Conservation (phyloP, 2,329 filamentous ascomycete species). For the Cladosporium austrohemisphaericum region DNA sequence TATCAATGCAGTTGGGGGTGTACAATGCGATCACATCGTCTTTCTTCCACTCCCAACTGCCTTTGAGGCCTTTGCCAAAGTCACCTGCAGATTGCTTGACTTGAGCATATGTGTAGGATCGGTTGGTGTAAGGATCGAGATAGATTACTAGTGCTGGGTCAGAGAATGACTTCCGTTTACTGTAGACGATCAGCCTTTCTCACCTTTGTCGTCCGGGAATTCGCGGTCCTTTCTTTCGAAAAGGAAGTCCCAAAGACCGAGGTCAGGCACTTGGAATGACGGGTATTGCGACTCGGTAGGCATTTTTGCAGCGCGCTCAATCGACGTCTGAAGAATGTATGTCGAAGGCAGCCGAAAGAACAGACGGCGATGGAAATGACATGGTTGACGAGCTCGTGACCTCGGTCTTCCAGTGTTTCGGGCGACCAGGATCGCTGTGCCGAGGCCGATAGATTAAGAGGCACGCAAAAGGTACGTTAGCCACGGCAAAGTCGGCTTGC, state of each 20-base stretch:
- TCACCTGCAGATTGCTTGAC: conserved; percentile 62
- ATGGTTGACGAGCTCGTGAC: not conserved
- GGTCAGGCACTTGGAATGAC: conserved; percentile 64
- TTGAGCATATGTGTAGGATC: conserved; percentile 67
- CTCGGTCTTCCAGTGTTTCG: too few species aligned
- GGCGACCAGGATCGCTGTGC: too few species aligned
- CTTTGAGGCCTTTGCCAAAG: conserved; percentile 78
- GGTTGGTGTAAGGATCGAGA: conserved; percentile 66
- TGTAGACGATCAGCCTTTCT: not conserved
- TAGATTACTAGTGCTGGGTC: conserved; percentile 61
- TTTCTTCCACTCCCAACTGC: conserved; percentile 72
- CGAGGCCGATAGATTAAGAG: too few species aligned
- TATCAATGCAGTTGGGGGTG: conserved; percentile 83
- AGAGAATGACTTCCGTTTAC: not conserved
- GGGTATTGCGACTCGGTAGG: conserved; percentile 65
- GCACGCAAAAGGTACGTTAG: too few species aligned
- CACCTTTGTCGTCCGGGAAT: conserved; percentile 72
- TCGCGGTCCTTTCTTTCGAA: conserved; percentile 65
- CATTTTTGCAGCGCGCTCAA: conserved; percentile 49
- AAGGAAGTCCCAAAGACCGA: conserved; percentile 74
- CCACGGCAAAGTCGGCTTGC: too few species aligned
- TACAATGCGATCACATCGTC: conserved; percentile 80
- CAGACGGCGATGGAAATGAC: too few species aligned
- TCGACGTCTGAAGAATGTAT: not conserved
- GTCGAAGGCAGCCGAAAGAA: not conserved